Base-by-base conservation (phyloP, 129 eudicot genomes). In the Glebionis coronaria region DNA sequence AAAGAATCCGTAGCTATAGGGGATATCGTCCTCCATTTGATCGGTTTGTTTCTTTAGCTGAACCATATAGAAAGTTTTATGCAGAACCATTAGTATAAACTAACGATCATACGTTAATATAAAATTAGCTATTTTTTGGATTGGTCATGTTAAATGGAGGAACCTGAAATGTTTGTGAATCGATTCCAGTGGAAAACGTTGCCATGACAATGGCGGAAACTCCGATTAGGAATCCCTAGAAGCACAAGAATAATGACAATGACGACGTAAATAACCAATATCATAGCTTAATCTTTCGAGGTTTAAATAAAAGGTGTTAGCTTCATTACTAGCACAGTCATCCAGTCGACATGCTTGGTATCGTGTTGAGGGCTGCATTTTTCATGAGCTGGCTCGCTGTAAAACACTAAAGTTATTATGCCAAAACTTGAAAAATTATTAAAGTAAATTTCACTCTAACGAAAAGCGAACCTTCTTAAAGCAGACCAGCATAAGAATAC, bases 401-500 rank as follows among this genome's bases (percentile, higher is more conserved):
- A 78, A 76, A 80, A 69, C 23, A 67, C 4, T 5, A 71, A 11
- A 44, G 21, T 54, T 61, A 54, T 3, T 19, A 73, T 21, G 29
- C 7, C 57, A 51, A 35, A 56, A 12, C 4, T 14, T 53, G 35
- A 4, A 44, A 53, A 0, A 3, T 3, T 12, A 21, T 57, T 2
- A 1, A 40, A 52, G 54, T 7, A 40, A 42, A 51, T 21, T 46
- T 2, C n/a, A 66, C n/a, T 38, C 9, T 12, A n/a, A 52, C 25
- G 20, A 1, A 23, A 55, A 79, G 4, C 76, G 56, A 61, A 93
- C 99, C 99, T 93, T 84, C 97, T 82, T 75, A 93, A 84, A 67
- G 99, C 95, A 67, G 92, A 80, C 99, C 99, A 93, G 68, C 97
- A 93, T 20, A 93, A 90, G 70, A 80, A 93, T 63, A 93, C 99